Base-by-base conservation (phyloP, 2,329 filamentous ascomycete genomes). In the Aspergillus candidus region DNA sequence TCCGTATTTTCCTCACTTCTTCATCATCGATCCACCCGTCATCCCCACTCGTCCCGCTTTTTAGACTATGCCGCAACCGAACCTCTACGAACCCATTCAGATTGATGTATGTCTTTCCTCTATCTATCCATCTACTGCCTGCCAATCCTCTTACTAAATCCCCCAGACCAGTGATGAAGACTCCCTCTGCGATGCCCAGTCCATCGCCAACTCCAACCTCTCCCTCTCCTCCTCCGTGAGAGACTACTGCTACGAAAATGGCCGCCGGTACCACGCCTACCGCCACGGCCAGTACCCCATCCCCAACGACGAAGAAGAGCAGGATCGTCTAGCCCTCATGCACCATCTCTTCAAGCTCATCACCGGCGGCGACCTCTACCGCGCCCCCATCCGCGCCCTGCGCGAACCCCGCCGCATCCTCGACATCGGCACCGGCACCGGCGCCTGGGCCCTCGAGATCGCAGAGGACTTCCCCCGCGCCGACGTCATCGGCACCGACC, bases 231-330 rank as follows among this genome's bases (percentile, higher is more conserved):
- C 72, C 3, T 72, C 61, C 4, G 57, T 65, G 18, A 58, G 58
- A 8, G 62, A 65, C 44, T 68, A 65, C 51, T 56, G 48, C 44
- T 65, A 66, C 43, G 67, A 70, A 51, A 70, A 71, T 48, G 68
- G 68, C 43, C 64, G 68, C 12, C 64, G 67, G 32, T 71, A 71
- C 44, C 67, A 70, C 48, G 66, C 66, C 48, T 71, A 68, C 53
- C 63, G 66, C 35, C 59, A 63, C 35, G 68, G 69, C 37, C 59
- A 66, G 54, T 71, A 71, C 43, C 62, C 64, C 18, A 56, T 69
- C 27, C 69, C 69, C 8, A 72, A 71, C 50, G 69, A 72, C 48
- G 63, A 71, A 46, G 60, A 65, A 54, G 68, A 71, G 48, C 68
- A 71, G 51, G 67, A 71, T 46, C 67, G 67, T 13, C 57, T 70